Percentiles rank a stretch among this genome's conserved stretches.
Evolutionary conservation across 805 yeast genomes (phyloP).

Genomic region (Candida michaelii): DNA sequence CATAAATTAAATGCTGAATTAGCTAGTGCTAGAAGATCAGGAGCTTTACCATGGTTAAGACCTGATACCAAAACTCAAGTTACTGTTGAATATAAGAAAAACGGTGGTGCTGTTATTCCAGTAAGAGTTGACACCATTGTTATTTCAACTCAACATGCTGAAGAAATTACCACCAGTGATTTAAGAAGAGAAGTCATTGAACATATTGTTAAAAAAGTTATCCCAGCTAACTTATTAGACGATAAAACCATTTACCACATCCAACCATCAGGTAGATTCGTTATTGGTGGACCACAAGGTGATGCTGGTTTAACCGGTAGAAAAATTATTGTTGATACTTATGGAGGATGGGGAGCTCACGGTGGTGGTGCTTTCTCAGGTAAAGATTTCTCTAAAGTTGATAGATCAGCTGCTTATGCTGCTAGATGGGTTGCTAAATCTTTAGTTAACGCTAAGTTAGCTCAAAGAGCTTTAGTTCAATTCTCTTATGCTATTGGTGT

Average conservation of each 20-base stretch:
- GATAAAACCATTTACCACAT: conserved; percentile 96
- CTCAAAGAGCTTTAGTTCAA: conserved; percentile 96
- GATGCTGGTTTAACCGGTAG: conserved; percentile 99
- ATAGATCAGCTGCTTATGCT: conserved; percentile 99
- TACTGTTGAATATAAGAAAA: conserved; percentile 93
- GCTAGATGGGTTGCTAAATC: conserved; percentile 99
- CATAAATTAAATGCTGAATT: conserved; percentile 96
- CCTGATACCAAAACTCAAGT: conserved; percentile 99
- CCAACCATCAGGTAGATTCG: conserved; percentile 99
- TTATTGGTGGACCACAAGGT: conserved; percentile 99
- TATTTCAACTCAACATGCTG: conserved; percentile 97
- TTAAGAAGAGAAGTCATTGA: conserved; percentile 74
- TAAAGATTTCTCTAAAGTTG: conserved; percentile 99
- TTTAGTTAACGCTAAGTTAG: conserved; percentile 88
- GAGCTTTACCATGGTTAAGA: conserved; percentile 93
- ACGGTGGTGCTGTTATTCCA: conserved; percentile 94
- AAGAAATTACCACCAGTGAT: conserved; percentile 90
- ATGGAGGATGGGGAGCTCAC: conserved; percentile 99
- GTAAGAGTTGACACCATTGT: conserved; percentile 96
- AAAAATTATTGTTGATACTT: conserved; percentile 98
- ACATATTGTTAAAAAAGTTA: conserved; percentile 87
- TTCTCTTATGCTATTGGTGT: conserved; percentile 99
- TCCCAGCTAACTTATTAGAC: conserved; percentile 86
- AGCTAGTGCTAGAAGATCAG: conserved; percentile 97
- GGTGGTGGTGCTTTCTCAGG: conserved; percentile 99